These are phyloP conservation scores for Oryza australiensis DNA, from an alignment of 176 grass and related monocot species.

Conservation along the genomic window DNA sequence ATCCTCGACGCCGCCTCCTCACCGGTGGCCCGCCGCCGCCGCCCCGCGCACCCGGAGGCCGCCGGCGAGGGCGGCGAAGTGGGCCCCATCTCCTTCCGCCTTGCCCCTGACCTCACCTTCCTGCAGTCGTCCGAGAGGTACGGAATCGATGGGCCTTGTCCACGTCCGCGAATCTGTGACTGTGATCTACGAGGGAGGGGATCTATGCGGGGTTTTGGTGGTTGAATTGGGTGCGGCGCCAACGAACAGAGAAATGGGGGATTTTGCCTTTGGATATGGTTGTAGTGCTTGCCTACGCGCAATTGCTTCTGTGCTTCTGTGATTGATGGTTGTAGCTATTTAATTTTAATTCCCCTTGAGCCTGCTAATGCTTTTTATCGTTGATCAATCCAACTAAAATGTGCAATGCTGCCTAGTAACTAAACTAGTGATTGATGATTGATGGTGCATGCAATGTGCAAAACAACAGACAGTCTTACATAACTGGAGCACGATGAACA, in stretches of 20 bases:
- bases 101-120: slow-evolving; percentile 90
- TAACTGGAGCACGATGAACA: background rate
- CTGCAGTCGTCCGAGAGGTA: slow-evolving; percentile 91
- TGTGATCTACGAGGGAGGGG: slow-evolving; percentile 13
- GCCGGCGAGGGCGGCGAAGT: slow-evolving; percentile 20
- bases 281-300: background rate
- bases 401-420: background rate
- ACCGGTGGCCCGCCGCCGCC: background rate
- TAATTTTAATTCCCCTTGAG: too few relatives aligned
- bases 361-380: too few relatives aligned
- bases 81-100: slow-evolving; percentile 74
- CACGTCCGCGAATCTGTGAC: background rate
- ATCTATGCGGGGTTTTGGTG: slow-evolving; percentile 24
- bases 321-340: background rate
- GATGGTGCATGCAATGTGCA: background rate
- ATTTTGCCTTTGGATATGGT: background rate
- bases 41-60: slow-evolving; percentile 26
- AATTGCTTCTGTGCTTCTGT: slow-evolving; percentile 5
- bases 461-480: background rate
- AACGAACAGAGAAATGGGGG: background rate
- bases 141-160: background rate
- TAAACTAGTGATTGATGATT: too few relatives aligned
- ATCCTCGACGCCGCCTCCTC: slow-evolving; percentile 55
- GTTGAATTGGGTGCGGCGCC: background rate
- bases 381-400: background rate